Percentiles rank a stretch among this genome's conserved stretches.
Evolutionary conservation across 192 early-diverging fungal genomes (phyloP).

Genomic region (Coemansia sp.): DNA sequence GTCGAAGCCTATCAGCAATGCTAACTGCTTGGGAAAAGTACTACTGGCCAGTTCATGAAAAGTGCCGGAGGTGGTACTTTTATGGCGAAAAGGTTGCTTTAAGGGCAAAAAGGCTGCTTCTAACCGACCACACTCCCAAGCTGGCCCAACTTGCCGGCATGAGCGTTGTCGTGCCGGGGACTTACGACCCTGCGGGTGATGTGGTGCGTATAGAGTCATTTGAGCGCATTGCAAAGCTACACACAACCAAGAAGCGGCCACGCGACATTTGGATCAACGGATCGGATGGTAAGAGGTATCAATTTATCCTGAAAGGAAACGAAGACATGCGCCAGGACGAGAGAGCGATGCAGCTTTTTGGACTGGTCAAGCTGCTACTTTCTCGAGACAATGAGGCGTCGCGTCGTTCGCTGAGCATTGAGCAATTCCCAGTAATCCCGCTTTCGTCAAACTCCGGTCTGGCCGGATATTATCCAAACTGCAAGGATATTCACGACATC

Average conservation of each 20-base stretch:
- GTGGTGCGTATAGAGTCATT: conserved; percentile 88
- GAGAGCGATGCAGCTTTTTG: conserved; percentile 98
- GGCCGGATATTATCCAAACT: conserved; percentile 92
- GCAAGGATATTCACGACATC: conserved; percentile 86
- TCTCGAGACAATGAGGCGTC: conserved; percentile 83
- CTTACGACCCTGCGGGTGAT: conserved; percentile 78
- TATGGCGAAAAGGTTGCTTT: neutral
- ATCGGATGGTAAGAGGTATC: conserved; percentile 84
- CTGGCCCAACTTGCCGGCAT: conserved; percentile 79
- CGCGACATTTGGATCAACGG: conserved; percentile 79
- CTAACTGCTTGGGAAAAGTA: conserved; percentile 95
- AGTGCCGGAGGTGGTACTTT: neutral
- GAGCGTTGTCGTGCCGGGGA: conserved; percentile 84
- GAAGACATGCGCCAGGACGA: conserved; percentile 98
- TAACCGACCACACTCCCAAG: conserved; percentile 67
- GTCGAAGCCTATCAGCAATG: conserved; percentile 72
- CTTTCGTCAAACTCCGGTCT: conserved; percentile 94
- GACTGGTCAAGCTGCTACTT: conserved; percentile 90
- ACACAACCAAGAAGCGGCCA: conserved; percentile 90
- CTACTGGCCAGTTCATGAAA: conserved; percentile 30
- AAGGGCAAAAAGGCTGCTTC: neutral
- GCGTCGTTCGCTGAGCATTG: conserved; percentile 86
- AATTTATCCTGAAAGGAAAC: conserved; percentile 91
- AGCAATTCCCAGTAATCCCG: conserved; percentile 91
- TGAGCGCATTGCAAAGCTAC: conserved; percentile 72